Percentiles rank a stretch among this genome's conserved stretches.
phyloP scores from a whole-genome alignment of 2,329 filamentous ascomycete genomes.

The Arthrinium phaeospermum region DNA sequence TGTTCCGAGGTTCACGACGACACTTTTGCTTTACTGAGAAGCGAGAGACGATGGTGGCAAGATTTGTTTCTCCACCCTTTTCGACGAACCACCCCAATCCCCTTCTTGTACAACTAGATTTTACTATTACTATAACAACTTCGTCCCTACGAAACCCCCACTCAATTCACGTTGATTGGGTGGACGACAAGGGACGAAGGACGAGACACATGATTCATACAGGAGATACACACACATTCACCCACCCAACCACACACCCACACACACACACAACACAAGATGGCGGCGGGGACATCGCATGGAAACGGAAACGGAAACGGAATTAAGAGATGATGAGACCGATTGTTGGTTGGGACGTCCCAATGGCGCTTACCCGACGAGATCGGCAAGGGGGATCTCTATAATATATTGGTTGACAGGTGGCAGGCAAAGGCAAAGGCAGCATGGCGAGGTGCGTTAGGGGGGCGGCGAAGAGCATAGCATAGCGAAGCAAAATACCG shows the following conservation, averaged over 20 bases:
- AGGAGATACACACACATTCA: constrained; percentile 15
- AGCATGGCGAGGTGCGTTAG: constrained; percentile 6
- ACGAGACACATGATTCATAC: constrained; percentile 15
- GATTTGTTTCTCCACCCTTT: not conserved
- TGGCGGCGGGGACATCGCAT: not conserved
- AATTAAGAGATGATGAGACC: not conserved
- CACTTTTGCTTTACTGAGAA: not conserved
- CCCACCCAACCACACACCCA: not conserved
- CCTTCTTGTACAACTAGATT: constrained; percentile 17
- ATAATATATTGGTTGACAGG: not conserved
- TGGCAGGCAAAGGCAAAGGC: not conserved
- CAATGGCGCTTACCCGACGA: not conserved
- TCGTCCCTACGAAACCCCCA: not conserved
- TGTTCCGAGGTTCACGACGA: constrained; percentile 1
- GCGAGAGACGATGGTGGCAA: not conserved
- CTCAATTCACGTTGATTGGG: not conserved
- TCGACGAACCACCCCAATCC: not conserved
- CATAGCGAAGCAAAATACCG: constrained; percentile 5
- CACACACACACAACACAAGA: not conserved
- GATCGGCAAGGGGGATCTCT: not conserved
- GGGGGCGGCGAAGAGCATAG: not conserved
- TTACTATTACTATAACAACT: constrained; percentile 12
- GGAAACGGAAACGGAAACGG: constrained; percentile 3
- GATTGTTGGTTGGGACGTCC: not conserved
- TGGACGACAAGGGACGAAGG: not conserved